phyloP scores from a whole-genome alignment of 1,284 basidiomycete genomes.

The Polyporus tsugae region DNA sequence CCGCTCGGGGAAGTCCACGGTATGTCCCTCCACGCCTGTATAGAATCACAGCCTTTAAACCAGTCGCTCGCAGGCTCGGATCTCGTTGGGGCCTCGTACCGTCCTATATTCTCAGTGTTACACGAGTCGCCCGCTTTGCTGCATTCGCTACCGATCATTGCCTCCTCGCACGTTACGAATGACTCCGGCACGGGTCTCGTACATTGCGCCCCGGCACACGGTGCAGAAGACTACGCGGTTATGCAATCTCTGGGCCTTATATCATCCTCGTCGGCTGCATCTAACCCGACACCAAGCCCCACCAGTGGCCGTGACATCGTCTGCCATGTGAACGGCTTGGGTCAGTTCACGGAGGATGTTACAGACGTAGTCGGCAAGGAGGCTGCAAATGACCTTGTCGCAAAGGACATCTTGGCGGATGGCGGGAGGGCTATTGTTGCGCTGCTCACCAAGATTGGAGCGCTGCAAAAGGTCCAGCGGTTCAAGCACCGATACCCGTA shows the following conservation, averaged over 20 bases:
- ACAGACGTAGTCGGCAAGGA: slow-evolving; percentile 59
- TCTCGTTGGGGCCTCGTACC: slow-evolving; percentile 74
- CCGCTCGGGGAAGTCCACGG: slow-evolving; percentile 60
- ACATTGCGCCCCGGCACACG: slow-evolving; percentile 96
- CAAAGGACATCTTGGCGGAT: slow-evolving; percentile 75
- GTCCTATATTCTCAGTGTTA: slow-evolving; percentile 66
- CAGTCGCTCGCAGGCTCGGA: slow-evolving; percentile 56
- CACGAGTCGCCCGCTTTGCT: slow-evolving; percentile 20
- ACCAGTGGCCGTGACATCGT: slow-evolving; percentile 46
- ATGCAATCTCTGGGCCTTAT: slow-evolving; percentile 65
- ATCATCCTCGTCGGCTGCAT: slow-evolving; percentile 36
- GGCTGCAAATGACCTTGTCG: slow-evolving; percentile 60
- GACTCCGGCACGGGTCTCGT: slow-evolving; percentile 96
- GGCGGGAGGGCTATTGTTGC: slow-evolving; percentile 76
- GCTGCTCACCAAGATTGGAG: slow-evolving; percentile 66
- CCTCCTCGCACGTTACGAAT: slow-evolving; percentile 81
- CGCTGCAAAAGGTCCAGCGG: slow-evolving; percentile 73
- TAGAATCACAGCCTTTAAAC: not conserved
- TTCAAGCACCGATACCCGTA: slow-evolving; percentile 94
- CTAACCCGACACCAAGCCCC: not conserved
- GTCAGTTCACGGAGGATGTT: slow-evolving; percentile 72
- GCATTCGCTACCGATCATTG: slow-evolving; percentile 51
- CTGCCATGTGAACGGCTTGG: slow-evolving; percentile 88
- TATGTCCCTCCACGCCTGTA: slow-evolving; percentile 27
- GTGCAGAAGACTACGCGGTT: slow-evolving; percentile 89